Base-by-base conservation (phyloP, 106 monocot species). In the Triglochin maritima region DNA sequence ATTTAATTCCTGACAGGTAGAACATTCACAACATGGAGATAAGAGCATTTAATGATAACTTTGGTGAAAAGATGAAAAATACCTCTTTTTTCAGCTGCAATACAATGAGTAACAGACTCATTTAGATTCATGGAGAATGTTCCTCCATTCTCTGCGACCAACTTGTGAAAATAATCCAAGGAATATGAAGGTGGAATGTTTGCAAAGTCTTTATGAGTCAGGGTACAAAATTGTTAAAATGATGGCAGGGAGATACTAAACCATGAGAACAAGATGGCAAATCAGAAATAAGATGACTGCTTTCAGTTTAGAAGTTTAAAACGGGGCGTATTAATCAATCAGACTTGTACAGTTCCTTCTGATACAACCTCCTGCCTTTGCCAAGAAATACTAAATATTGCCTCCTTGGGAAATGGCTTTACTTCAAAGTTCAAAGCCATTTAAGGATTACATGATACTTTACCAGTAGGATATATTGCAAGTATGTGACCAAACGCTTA, bases 101-200 rank as follows among this genome's bases (percentile, higher is more conserved):
- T 82, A 58, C 91, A 84, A 73, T 98, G 98, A 49, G 98, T 92
- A 65, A 98, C 91, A 10, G 98, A 79, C 62, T 86, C 80, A 79
- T 92, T 98, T 15, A 98, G 77, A 84, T 98, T 98, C 98, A 98
- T 98, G 2, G 98, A 91, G 64, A 98, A 91, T 44, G 62, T 78
- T 69, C 98, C 98, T 17, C 92, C 98, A 84, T 98, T 83, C 71
- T 98, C 98, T 53, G 70, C 75, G 14, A 98, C 88, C 67, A 92
- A 44, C 81, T 89, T 98, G 77, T 98, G 98, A 86, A 98, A 92
- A 76, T 86, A 84, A 54, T 98, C 98, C 49, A 86, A 14, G 50
- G 83, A 79, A 76, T 80, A 84, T 5, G 88, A 92, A 68, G 81
- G 54, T 57, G 98, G 88, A 60, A 82, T 69, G 60, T 98, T 98